Conservation (phyloP, 75 land plant species). For the Cunninghamia lanceolata region DNA sequence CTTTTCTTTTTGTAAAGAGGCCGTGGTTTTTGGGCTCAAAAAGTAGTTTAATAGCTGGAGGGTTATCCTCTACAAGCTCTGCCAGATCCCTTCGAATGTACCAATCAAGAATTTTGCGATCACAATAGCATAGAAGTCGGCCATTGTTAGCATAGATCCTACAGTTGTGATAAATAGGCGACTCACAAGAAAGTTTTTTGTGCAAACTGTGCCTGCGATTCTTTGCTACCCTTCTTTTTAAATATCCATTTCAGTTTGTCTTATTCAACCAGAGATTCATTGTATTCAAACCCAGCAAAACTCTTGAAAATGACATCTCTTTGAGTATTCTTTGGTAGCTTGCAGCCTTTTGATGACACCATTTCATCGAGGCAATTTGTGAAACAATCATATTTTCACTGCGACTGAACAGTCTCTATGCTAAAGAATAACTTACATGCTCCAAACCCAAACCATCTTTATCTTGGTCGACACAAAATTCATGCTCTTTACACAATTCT, state of each 20-base stretch:
- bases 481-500: slow-evolving; percentile 16
- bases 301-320: too few species aligned
- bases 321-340: too few species aligned
- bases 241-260: slow-evolving; percentile 22
- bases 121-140: slow-evolving; percentile 91
- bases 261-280: slow-evolving; percentile 9
- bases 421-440: too few species aligned
- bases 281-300: too few species aligned
- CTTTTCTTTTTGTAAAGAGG: too few species aligned
- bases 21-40: slow-evolving; percentile 98
- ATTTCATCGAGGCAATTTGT: too few species aligned
- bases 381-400: too few species aligned
- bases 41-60: slow-evolving; percentile 85
- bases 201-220: slow-evolving; percentile 71
- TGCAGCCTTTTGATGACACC: too few species aligned
- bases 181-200: slow-evolving; percentile 94
- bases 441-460: too few species aligned
- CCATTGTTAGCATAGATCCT: slow-evolving; percentile 97
- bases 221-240: slow-evolving; percentile 36
- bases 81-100: slow-evolving; percentile 79
- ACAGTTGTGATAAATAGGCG: slow-evolving; percentile 96
- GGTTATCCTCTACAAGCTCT: slow-evolving; percentile 77
- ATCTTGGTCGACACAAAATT: too few species aligned
- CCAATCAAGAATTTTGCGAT: slow-evolving; percentile 93
- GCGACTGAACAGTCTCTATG: too few species aligned